Percentiles rank a stretch among this genome's conserved stretches.
These are phyloP conservation scores for Nyssa sinensis DNA, from an alignment of 148 eudicot genomes.

Conservation along the genomic window DNA sequence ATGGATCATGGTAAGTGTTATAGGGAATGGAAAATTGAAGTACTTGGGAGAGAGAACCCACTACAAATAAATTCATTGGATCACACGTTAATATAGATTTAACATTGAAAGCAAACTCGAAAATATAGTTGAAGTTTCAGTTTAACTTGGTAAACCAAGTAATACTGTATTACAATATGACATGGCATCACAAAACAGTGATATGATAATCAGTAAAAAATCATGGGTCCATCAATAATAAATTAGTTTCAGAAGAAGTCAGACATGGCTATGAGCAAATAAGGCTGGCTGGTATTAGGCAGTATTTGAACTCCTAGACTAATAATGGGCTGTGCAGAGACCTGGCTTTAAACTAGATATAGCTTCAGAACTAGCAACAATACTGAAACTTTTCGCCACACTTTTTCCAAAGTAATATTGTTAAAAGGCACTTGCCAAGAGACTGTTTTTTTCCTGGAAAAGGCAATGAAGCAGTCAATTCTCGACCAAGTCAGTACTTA, in stretches of 20 bases:
- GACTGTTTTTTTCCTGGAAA: not conserved
- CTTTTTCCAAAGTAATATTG: not conserved
- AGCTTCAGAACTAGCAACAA: not conserved
- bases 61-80: slow-evolving; percentile 44
- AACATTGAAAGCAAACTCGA: not conserved
- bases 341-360: not conserved
- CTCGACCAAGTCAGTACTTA: not conserved
- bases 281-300: not conserved
- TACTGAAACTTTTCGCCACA: not conserved
- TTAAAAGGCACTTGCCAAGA: not conserved
- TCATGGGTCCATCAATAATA: not conserved
- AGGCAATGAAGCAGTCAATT: not conserved
- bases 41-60: slow-evolving; percentile 99
- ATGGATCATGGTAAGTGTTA: slow-evolving; percentile 97
- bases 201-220: not conserved
- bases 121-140: not conserved
- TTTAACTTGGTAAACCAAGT: not conserved
- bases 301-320: not conserved
- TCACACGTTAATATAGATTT: not conserved
- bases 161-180: not conserved
- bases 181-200: not conserved
- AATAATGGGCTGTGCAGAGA: not conserved
- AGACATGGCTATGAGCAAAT: not conserved
- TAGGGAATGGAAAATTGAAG: slow-evolving; percentile 95
- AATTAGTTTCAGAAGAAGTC: not conserved